Evolutionary conservation across 2,329 filamentous ascomycete species (phyloP).

Genomic region (Intubia oerlemansii): DNA sequence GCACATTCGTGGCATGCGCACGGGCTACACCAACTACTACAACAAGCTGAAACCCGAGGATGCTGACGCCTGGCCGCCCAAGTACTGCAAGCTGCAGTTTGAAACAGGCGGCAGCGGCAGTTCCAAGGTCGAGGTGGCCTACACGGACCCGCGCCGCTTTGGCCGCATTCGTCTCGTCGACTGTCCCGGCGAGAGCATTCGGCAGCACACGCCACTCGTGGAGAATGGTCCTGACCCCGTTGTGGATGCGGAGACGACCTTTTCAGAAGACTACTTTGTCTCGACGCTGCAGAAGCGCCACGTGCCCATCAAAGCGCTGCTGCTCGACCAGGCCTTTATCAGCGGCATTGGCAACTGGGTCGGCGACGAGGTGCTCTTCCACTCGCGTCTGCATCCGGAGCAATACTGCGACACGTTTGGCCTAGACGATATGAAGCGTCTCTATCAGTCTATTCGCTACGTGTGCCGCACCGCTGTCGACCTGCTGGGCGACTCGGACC

Average conservation of each 20-base stretch:
- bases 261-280: constrained; percentile 59
- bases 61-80: constrained; percentile 59
- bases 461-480: constrained; percentile 67
- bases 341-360: constrained; percentile 97
- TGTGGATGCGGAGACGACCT: constrained; percentile 47
- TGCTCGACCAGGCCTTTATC: constrained; percentile 74
- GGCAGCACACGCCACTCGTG: constrained; percentile 55
- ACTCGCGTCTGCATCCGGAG: constrained; percentile 76
- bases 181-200: constrained; percentile 54
- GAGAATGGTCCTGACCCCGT: constrained; percentile 93
- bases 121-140: constrained; percentile 42
- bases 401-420: constrained; percentile 73
- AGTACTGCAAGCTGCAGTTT: constrained; percentile 71
- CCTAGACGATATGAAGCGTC: constrained; percentile 44
- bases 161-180: constrained; percentile 64
- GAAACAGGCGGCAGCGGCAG: constrained; percentile 33
- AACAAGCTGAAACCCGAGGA: constrained; percentile 42
- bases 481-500: constrained; percentile 56
- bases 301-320: constrained; percentile 71
- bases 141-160: constrained; percentile 65
- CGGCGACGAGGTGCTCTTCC: constrained; percentile 79
- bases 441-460: constrained; percentile 54
- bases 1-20: constrained; percentile 60
- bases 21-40: constrained; percentile 66
- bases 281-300: constrained; percentile 51